These are phyloP conservation scores for Wakefieldia striispora DNA, from an alignment of 768 basidiomycete species.

Conservation along the genomic window DNA sequence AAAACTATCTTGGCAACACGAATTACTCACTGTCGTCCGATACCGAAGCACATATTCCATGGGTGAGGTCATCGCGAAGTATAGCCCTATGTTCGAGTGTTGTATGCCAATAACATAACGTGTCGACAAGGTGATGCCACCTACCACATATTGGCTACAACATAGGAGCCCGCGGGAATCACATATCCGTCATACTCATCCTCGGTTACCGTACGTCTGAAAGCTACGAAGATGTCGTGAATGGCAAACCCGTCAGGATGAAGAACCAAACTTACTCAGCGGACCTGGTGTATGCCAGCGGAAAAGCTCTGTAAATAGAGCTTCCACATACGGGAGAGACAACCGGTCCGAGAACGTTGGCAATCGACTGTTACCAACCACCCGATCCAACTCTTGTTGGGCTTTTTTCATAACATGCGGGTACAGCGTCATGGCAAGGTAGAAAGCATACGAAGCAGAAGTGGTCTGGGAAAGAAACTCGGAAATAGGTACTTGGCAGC, in stretches of 20 bases:
- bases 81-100: conserved; percentile 12
- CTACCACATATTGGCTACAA: conserved; percentile 20
- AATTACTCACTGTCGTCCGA: conserved; percentile 13
- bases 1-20: background rate
- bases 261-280: background rate
- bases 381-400: conserved; percentile 24
- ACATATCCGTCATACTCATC: conserved; percentile 21
- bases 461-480: conserved; percentile 8
- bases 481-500: background rate
- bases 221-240: background rate
- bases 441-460: conserved; percentile 12
- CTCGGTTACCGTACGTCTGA: conserved; percentile 6
- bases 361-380: conserved; percentile 22
- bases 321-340: conserved; percentile 29
- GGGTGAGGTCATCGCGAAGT: conserved; percentile 17
- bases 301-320: conserved; percentile 22
- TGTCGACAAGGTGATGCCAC: background rate
- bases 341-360: conserved; percentile 25
- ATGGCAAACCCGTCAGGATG: background rate
- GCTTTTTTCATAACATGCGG: conserved; percentile 27
- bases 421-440: conserved; percentile 29
- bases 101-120: background rate
- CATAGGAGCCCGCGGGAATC: conserved; percentile 17
- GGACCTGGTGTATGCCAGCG: conserved; percentile 21
- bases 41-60: conserved; percentile 12